These are phyloP conservation scores for Leucocoprinus leucothites DNA, from an alignment of 768 basidiomycete species.

Conservation along the genomic window DNA sequence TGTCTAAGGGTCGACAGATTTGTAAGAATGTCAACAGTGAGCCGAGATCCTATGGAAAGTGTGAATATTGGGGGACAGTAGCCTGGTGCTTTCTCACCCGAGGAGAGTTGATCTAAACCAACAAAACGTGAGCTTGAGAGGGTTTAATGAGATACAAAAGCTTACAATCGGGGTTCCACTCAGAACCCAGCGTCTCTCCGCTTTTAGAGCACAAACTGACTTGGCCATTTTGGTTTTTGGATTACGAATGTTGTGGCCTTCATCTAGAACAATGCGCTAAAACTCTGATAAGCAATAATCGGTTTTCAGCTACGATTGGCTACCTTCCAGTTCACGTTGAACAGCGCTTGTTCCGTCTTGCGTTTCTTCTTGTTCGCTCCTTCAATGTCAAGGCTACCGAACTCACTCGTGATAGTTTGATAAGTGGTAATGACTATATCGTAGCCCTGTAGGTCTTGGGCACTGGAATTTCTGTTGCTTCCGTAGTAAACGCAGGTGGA, in stretches of 20 bases:
- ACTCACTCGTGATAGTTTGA: slow-evolving; percentile 63
- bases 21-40: slow-evolving; percentile 80
- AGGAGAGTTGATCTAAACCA: slow-evolving; percentile 71
- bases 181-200: slow-evolving; percentile 76
- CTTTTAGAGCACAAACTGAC: slow-evolving; percentile 59
- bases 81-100: slow-evolving; percentile 37
- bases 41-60: slow-evolving; percentile 68
- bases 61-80: background rate
- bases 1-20: slow-evolving; percentile 83
- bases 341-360: slow-evolving; percentile 55
- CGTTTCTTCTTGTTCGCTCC: slow-evolving; percentile 53
- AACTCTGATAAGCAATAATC: background rate
- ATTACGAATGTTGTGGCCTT: slow-evolving; percentile 87
- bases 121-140: slow-evolving; percentile 3
- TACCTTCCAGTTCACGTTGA: slow-evolving; percentile 81
- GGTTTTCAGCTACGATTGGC: background rate
- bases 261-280: slow-evolving; percentile 80
- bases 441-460: slow-evolving; percentile 58
- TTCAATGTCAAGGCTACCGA: slow-evolving; percentile 25
- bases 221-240: slow-evolving; percentile 81
- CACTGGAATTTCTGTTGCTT: slow-evolving; percentile 51
- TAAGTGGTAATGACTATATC: slow-evolving; percentile 88
- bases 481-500: slow-evolving; percentile 71
- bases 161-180: slow-evolving; percentile 89
- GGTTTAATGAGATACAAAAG: slow-evolving; percentile 12